Evolutionary conservation across 495 filamentous ascomycete genomes (phyloP), one percentile per base, ranked within the genome.

Genomic region (Gamarada debralockiae): DNA sequence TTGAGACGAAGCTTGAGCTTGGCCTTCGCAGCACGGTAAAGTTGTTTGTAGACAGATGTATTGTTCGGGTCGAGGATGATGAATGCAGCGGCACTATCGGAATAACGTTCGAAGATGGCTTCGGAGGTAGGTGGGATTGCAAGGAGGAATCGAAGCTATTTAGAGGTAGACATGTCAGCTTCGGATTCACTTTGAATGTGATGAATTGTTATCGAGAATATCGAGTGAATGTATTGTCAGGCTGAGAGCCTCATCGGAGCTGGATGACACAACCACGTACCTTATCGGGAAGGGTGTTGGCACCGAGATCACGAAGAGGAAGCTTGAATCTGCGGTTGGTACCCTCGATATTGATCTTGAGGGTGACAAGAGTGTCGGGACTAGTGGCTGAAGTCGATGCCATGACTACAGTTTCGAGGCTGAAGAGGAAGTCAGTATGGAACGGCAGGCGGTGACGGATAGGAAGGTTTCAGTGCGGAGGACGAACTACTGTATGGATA

Each of bases 1-100:
- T 84, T 86, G 44, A 99, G 81, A 63, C 92, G 89, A 54, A 99
- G 84, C 84, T 97, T 99, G 50, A 91, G 83, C 79, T 99, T 99
- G 15, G 93, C 93, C 72, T 97, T 99, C 55, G 95, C 93, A 64
- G 93, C 93, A 58, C 93, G 88, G 67, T 90, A 90, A 34, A 99
- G 84, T 68, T 96, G 92, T 73, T 97, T 99, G 80, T 96, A 97
- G 48, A 96, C 87, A 21, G 85, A 75, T 1, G 76, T 67, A 58
- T 97, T 95, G 63, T 75, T 73, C 43, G 80, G 74, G 69, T 97
- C 87, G 37, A 99, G 82, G 8, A 74, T 75, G 56, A 97, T 76
- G 69, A 85, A 97, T 58, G 83, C 75, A 23, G 76, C 83, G 55
- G 90, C 90, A 63, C 91, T 96, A 67, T 99, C 93, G 50, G 95